Conservation (phyloP, 2,329 filamentous ascomycete genomes). For the Colletotrichum siamense region DNA sequence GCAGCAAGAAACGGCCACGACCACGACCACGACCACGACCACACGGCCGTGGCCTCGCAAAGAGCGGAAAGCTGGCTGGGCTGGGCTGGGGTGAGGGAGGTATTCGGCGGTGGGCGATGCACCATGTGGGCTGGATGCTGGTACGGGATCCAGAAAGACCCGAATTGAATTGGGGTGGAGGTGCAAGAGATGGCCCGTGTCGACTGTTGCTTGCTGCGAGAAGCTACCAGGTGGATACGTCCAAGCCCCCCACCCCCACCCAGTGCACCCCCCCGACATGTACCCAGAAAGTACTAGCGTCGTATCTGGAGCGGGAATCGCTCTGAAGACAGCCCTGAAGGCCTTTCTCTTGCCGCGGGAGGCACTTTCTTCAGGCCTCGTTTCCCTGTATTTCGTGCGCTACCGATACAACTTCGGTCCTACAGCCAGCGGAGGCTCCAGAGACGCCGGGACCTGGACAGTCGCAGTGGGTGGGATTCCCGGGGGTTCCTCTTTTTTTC, state of each 20-base stretch:
- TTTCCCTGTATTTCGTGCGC: neutral
- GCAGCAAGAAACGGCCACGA: neutral
- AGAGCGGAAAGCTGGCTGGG: constrained; percentile 6
- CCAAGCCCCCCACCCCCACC: neutral
- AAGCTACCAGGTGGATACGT: neutral
- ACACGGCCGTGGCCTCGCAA: neutral
- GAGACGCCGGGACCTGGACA: neutral
- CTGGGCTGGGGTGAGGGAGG: neutral
- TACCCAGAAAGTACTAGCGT: constrained; percentile 2
- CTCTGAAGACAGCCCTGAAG: neutral
- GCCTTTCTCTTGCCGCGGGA: constrained; percentile 19
- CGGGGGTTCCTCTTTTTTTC: neutral
- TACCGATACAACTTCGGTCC: neutral
- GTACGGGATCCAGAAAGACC: neutral
- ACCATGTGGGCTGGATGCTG: constrained; percentile 10
- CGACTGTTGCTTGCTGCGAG: neutral
- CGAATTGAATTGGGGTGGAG: neutral
- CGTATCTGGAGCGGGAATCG: neutral
- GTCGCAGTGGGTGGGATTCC: neutral
- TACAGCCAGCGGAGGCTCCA: neutral
- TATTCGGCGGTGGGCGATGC: constrained; percentile 20
- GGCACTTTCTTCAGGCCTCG: neutral
- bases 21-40: neutral
- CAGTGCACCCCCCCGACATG: neutral
- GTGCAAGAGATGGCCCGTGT: constrained; percentile 7